Percentiles rank a stretch among this genome's conserved stretches.
These are phyloP conservation scores for Apostasia shenzhenica DNA, from an alignment of 106 monocot species.

Conservation along the genomic window DNA sequence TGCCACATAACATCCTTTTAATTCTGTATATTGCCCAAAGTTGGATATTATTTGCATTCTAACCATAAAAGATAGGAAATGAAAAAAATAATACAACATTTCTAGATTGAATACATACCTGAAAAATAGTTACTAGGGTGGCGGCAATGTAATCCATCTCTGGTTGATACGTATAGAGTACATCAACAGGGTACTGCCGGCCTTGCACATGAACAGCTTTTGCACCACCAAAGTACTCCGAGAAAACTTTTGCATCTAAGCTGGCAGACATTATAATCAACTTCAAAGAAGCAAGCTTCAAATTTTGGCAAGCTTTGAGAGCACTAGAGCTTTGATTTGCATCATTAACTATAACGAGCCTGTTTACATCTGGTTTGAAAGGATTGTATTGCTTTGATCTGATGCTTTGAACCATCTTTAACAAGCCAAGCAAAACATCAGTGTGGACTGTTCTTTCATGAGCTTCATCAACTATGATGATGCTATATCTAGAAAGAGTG, in stretches of 20 bases:
- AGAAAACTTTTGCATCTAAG: slow-evolving; percentile 86
- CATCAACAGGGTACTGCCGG: slow-evolving; percentile 75
- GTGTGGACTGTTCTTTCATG: slow-evolving; percentile 98
- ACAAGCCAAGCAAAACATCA: slow-evolving; percentile 83
- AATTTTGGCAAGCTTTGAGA: slow-evolving; percentile 30
- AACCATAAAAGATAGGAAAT: background rate
- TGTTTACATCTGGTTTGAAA: slow-evolving; percentile 14
- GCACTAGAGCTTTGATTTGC: slow-evolving; percentile 12
- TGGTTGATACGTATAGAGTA: slow-evolving; percentile 82
- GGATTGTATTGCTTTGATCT: slow-evolving; percentile 33
- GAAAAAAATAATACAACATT: background rate
- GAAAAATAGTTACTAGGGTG: slow-evolving; percentile 75
- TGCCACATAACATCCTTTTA: too few relatives aligned
- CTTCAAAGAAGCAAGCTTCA: slow-evolving; percentile 56
- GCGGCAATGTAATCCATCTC: slow-evolving; percentile 80
- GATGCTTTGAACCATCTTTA: slow-evolving; percentile 63
- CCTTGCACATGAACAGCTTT: slow-evolving; percentile 92
- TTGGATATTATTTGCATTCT: too few relatives aligned
- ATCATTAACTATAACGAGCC: slow-evolving; percentile 8
- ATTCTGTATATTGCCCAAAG: too few relatives aligned
- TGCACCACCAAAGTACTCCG: slow-evolving; percentile 80
- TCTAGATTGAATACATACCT: slow-evolving; percentile 32
- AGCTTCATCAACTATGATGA: slow-evolving; percentile 93
- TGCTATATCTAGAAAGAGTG: slow-evolving; percentile 61
- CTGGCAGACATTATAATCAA: slow-evolving; percentile 98